A percentile compares a stretch with the other conserved stretches of the same genome.
These are phyloP conservation scores for Teratosphaeria gauchensis DNA, from an alignment of 2,329 filamentous ascomycete species.

Conservation along the genomic window DNA sequence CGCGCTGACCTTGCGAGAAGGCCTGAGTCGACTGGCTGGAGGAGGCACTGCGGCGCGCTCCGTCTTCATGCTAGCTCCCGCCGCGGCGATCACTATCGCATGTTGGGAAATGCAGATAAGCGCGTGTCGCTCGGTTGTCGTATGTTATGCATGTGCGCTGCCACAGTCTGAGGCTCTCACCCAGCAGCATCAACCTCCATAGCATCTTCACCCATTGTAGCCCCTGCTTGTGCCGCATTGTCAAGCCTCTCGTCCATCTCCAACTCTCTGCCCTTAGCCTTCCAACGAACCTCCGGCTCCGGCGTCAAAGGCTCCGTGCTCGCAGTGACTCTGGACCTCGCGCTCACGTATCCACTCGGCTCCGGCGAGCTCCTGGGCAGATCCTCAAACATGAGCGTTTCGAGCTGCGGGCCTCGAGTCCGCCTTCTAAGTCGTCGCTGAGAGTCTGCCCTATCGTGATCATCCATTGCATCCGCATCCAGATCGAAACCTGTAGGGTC, in stretches of 20 bases:
- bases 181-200: not conserved
- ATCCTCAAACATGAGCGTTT: conserved; percentile 8
- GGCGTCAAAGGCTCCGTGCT: not conserved
- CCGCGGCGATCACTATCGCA: not conserved
- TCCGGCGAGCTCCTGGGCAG: conserved; percentile 1
- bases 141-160: not conserved
- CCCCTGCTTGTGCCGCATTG: not conserved
- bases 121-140: not conserved
- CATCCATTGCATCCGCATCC: conserved; percentile 31
- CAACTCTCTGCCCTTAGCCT: not conserved
- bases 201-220: not conserved
- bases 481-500: conserved; percentile 19
- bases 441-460: conserved; percentile 28
- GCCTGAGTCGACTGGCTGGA: not conserved
- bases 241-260: not conserved
- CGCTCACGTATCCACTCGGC: not conserved
- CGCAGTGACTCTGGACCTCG: not conserved
- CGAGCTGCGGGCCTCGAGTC: conserved; percentile 29
- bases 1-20: too few relatives aligned
- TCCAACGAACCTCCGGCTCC: not conserved
- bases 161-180: not conserved
- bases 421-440: conserved; percentile 35
- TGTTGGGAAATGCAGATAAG: too few relatives aligned
- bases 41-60: not conserved
- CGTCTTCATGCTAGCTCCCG: not conserved